Percentiles rank a stretch among this genome's conserved stretches.
Conservation (phyloP, 2,329 filamentous ascomycete genomes). For the Emmonsia crescens region DNA sequence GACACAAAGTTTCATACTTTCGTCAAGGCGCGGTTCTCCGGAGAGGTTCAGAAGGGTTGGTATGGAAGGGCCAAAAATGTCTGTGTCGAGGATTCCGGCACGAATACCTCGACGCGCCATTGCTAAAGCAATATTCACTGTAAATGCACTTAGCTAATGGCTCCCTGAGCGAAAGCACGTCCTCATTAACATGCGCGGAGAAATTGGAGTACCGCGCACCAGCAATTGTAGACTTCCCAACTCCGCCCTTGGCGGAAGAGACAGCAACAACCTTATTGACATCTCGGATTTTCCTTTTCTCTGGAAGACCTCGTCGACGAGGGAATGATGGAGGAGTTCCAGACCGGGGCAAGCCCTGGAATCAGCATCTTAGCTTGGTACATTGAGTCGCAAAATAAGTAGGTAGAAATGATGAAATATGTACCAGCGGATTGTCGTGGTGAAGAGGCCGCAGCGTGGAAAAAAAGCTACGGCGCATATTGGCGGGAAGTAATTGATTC, state of each 20-base stretch:
- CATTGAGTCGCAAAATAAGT: not conserved
- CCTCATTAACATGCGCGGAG: not conserved
- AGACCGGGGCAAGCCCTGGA: constrained; percentile 71
- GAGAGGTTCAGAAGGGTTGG: constrained; percentile 78
- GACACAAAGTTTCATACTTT: constrained; percentile 43
- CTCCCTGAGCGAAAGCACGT: too few species aligned
- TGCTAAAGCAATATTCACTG: constrained; percentile 70
- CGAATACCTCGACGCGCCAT: constrained; percentile 73
- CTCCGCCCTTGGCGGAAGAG: constrained; percentile 94
- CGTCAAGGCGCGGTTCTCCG: constrained; percentile 64
- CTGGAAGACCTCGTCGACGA: constrained; percentile 68
- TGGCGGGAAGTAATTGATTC: constrained; percentile 5
- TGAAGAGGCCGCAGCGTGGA: constrained; percentile 44
- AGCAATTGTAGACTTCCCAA: constrained; percentile 90
- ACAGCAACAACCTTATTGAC: constrained; percentile 93
- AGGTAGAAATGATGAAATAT: constrained; percentile 1
- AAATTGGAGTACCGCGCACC: constrained; percentile 38
- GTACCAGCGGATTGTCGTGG: constrained; percentile 84
- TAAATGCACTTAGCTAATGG: not conserved
- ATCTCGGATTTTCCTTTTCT: constrained; percentile 67
- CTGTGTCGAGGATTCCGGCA: constrained; percentile 82
- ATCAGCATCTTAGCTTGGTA: constrained; percentile 1
- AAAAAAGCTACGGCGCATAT: constrained; percentile 40
- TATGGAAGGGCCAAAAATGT: constrained; percentile 93
- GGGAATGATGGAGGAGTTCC: constrained; percentile 57